A percentile compares a stretch with the other conserved stretches of the same genome.
Evolutionary conservation across 371 early-diverging fungal species (phyloP).

Genomic region (Basidiobolus meristosporus): DNA sequence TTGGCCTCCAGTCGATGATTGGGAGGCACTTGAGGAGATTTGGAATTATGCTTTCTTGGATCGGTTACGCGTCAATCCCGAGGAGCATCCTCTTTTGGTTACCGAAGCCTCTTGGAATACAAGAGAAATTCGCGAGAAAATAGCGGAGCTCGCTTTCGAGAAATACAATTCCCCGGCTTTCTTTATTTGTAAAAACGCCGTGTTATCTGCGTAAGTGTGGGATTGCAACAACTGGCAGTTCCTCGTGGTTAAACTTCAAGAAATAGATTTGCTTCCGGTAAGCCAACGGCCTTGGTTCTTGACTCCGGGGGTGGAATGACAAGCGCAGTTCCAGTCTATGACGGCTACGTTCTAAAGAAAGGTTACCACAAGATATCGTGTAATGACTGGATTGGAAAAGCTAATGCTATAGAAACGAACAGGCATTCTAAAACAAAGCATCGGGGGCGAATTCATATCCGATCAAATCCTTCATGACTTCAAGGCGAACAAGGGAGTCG

Average conservation of each 20-base stretch:
- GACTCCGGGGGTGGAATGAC: constrained; percentile 79
- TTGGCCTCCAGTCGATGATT: constrained; percentile 61
- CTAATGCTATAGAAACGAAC: background rate
- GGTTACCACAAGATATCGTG: constrained; percentile 12
- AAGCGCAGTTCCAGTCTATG: constrained; percentile 83
- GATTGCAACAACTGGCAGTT: background rate
- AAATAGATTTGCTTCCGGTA: constrained; percentile 69
- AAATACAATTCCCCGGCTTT: constrained; percentile 81
- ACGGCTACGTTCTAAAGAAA: constrained; percentile 87
- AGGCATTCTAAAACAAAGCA: constrained; percentile 47
- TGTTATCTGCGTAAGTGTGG: constrained; percentile 65
- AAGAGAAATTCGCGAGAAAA: constrained; percentile 57
- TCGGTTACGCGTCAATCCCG: constrained; percentile 37
- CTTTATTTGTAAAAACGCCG: constrained; percentile 75
- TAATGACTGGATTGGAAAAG: background rate
- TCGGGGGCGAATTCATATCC: constrained; percentile 73
- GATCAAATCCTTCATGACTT: constrained; percentile 50
- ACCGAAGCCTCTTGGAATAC: constrained; percentile 85
- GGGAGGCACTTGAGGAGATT: constrained; percentile 79
- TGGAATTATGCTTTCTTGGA: constrained; percentile 63
- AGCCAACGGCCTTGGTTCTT: constrained; percentile 73
- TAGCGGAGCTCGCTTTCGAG: constrained; percentile 86
- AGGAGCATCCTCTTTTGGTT: constrained; percentile 77
- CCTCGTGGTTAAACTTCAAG: background rate
- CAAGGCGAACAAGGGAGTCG: constrained; percentile 23